A percentile compares a stretch with the other conserved stretches of the same genome.
These are phyloP conservation scores for Prillingera fragicola DNA, from an alignment of 1,284 basidiomycete species.

Conservation along the genomic window DNA sequence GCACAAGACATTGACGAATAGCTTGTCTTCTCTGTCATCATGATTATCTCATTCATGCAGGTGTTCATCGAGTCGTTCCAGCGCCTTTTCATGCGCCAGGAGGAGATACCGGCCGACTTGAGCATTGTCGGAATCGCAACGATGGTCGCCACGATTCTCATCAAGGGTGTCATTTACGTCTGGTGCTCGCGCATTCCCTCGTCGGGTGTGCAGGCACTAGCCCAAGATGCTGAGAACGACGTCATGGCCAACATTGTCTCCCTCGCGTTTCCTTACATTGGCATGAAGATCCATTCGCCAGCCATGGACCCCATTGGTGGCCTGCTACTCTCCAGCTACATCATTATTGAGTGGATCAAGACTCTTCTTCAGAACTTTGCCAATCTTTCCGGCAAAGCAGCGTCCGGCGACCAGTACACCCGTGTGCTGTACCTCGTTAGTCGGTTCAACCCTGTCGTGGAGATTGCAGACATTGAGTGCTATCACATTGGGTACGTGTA, in stretches of 20 bases:
- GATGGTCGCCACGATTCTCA: slow-evolving; percentile 54
- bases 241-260: slow-evolving; percentile 55
- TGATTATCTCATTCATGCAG: slow-evolving; percentile 53
- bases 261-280: slow-evolving; percentile 52
- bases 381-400: slow-evolving; percentile 45
- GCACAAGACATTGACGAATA: slow-evolving; percentile 7
- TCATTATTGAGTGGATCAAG: slow-evolving; percentile 49
- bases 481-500: slow-evolving; percentile 46
- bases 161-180: slow-evolving; percentile 52
- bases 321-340: slow-evolving; percentile 49
- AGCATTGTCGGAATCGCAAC: slow-evolving; percentile 44
- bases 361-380: slow-evolving; percentile 50
- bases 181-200: slow-evolving; percentile 47
- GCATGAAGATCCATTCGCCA: slow-evolving; percentile 33
- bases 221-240: slow-evolving; percentile 54
- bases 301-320: slow-evolving; percentile 52
- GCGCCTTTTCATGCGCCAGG: slow-evolving; percentile 28
- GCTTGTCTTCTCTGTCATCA: slow-evolving; percentile 55
- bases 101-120: slow-evolving; percentile 36
- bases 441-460: slow-evolving; percentile 46
- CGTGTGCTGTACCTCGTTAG: slow-evolving; percentile 52
- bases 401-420: slow-evolving; percentile 36
- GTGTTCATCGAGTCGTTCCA: slow-evolving; percentile 52
- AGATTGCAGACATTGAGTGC: slow-evolving; percentile 45
- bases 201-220: slow-evolving; percentile 46